Conservation (phyloP, 164 flowering plant genomes). For the Umbilicus rupestris region DNA sequence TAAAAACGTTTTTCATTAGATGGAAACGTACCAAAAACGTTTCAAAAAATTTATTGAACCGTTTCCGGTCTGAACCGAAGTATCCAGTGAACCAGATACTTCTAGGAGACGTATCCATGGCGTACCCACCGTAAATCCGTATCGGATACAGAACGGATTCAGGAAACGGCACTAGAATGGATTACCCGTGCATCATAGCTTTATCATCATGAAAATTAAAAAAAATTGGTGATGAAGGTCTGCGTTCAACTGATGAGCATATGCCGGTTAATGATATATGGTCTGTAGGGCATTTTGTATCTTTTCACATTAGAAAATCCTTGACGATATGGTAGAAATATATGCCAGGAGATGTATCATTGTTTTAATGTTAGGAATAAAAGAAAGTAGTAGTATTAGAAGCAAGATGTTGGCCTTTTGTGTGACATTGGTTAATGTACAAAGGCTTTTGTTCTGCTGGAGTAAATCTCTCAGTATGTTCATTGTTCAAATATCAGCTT, state of each 20-base stretch:
- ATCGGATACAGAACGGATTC: too few species aligned
- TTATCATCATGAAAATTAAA: neutral
- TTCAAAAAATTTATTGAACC: too few species aligned
- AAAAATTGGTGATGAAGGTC: neutral
- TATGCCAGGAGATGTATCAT: neutral
- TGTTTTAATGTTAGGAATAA: too few species aligned
- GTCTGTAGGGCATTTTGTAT: neutral
- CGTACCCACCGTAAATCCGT: too few species aligned
- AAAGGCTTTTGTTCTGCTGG: neutral
- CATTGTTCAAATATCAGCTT: neutral
- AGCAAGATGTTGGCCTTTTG: neutral
- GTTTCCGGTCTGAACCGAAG: too few species aligned
- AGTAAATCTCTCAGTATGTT: neutral
- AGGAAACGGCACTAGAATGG: too few species aligned
- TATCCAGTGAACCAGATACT: too few species aligned
- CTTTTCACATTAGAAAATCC: neutral
- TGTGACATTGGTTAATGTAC: neutral
- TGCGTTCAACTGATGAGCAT: neutral
- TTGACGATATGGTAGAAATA: neutral
- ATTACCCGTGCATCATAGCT: too few species aligned
- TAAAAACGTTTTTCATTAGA: too few species aligned
- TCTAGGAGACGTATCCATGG: constrained; percentile 22
- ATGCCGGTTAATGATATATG: neutral
- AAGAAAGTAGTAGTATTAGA: neutral
- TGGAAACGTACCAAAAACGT: too few species aligned